Evolutionary conservation across 1,284 basidiomycete genomes (phyloP), one percentile per base, ranked within the genome.

Genomic region (Ustilago xerochloae): DNA sequence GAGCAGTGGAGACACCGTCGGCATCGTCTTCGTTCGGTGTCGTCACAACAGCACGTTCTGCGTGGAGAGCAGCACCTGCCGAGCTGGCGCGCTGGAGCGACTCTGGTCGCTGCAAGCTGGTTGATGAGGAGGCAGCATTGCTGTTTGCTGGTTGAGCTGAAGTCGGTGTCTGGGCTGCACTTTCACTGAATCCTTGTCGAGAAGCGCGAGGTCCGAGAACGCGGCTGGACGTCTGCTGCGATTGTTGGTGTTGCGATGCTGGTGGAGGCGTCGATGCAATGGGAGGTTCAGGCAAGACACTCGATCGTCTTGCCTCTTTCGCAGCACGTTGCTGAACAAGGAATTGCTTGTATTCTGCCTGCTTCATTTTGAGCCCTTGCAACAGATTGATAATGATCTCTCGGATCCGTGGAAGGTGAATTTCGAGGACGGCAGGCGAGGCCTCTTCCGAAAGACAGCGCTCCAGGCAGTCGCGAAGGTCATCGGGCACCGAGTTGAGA

Each of bases 321-420:
- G 60, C 66, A 41, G 70, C 67, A 12, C 77, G 71, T 24, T 70
- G 77, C 49, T 75, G 70, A 7, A 82, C 64, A 2, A 80, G 63
- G n/a, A 74, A 72, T 33, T 82, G 77, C 61, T 83, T 82, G 70
- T 90, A 97, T 64, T 91, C 87, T 29, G 91, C 90, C 85, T 99
- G 97, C 85, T 98, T 98, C 62, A 88, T 89, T 69, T 96, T 92
- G 26, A 99, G 88, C 6, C 95, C 97, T 79, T 94, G 93, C 29
- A 99, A 86, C 4, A 99, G 88, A 79, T 90, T 91, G 53, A 94
- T 96, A 84, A 99, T 97, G 84, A 98, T 97, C 77, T 90, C 89
- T 48, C 96, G 91, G 48, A 98, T 95, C 69, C 90, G 90, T 20
- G 97, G 96, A 5, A 98, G 89, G 86, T 94, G 97, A 2, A 91